A percentile compares a stretch with the other conserved stretches of the same genome.
These are phyloP conservation scores for Alternaria dauci DNA, from an alignment of 2,329 filamentous ascomycete species.

Conservation along the genomic window DNA sequence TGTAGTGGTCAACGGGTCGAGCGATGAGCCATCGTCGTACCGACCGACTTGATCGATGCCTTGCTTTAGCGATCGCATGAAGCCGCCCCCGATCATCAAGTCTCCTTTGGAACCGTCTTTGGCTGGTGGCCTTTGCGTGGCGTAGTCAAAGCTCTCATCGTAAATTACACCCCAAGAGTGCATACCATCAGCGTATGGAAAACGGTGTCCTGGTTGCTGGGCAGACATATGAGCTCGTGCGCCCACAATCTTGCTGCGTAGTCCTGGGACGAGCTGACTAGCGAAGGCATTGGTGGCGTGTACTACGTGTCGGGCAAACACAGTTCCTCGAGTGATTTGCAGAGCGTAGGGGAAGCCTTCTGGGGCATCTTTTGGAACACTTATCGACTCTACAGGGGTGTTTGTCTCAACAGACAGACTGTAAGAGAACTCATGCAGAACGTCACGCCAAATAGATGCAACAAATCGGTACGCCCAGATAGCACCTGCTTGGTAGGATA, in stretches of 20 bases:
- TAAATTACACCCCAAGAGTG: slow-evolving; percentile 60
- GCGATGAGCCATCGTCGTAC: slow-evolving; percentile 18
- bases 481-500: slow-evolving; percentile 43
- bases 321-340: slow-evolving; percentile 55
- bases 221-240: slow-evolving; percentile 58
- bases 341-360: slow-evolving; percentile 51
- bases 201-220: slow-evolving; percentile 53
- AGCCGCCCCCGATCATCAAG: slow-evolving; percentile 22
- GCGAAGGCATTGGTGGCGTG: slow-evolving; percentile 67
- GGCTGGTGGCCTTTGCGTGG: slow-evolving; percentile 14
- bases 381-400: slow-evolving; percentile 33
- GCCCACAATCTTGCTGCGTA: slow-evolving; percentile 44
- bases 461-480: slow-evolving; percentile 29
- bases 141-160: slow-evolving; percentile 11
- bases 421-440: slow-evolving; percentile 21
- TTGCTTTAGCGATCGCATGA: slow-evolving; percentile 24
- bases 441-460: slow-evolving; percentile 16
- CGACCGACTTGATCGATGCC: slow-evolving; percentile 20
- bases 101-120: slow-evolving; percentile 14
- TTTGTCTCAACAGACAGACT: slow-evolving; percentile 6
- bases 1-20: slow-evolving; percentile 13
- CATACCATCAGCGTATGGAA: slow-evolving; percentile 42
- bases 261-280: slow-evolving; percentile 60
- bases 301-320: slow-evolving; percentile 61
- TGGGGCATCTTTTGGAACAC: slow-evolving; percentile 30